Evolutionary conservation across 2,329 filamentous ascomycete genomes (phyloP).

Genomic region (Neoarthrinium moseri): DNA sequence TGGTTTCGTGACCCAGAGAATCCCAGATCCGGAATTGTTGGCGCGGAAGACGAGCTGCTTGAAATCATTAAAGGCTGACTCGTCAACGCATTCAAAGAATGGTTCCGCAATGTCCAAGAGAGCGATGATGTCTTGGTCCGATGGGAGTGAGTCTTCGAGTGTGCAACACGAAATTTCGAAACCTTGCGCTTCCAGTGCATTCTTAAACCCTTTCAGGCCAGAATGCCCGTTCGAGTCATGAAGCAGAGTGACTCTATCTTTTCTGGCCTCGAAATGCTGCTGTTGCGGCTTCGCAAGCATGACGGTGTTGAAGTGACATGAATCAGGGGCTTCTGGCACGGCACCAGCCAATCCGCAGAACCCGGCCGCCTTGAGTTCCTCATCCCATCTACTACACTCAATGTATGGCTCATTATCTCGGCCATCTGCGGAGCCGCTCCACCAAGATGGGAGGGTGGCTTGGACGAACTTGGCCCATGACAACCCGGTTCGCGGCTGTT

Average conservation of each 20-base stretch:
- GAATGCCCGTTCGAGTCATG: not conserved
- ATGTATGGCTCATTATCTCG: not conserved
- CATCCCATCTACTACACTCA: not conserved
- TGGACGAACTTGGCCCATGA: not conserved
- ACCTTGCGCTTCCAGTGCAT: too few species aligned
- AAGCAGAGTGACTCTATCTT: not conserved
- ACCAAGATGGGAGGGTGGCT: conserved; percentile 1
- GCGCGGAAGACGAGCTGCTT: not conserved
- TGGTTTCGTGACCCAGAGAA: conserved; percentile 4
- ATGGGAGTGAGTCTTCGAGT: not conserved
- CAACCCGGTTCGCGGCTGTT: not conserved
- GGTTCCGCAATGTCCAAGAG: not conserved
- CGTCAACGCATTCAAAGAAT: not conserved
- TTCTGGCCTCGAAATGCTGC: not conserved
- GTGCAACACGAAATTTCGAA: too few species aligned
- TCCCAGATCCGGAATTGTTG: not conserved
- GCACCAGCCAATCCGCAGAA: not conserved
- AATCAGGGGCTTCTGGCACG: not conserved
- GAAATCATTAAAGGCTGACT: not conserved
- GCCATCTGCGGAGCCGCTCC: not conserved
- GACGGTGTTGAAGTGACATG: not conserved
- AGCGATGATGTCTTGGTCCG: not conserved
- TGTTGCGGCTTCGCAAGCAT: not conserved
- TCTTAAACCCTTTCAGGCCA: not conserved
- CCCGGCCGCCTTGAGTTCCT: not conserved